Evolutionary conservation across 306 rosid genomes (phyloP), one percentile per base, ranked within the genome.

Genomic region (Cercis canadensis): DNA sequence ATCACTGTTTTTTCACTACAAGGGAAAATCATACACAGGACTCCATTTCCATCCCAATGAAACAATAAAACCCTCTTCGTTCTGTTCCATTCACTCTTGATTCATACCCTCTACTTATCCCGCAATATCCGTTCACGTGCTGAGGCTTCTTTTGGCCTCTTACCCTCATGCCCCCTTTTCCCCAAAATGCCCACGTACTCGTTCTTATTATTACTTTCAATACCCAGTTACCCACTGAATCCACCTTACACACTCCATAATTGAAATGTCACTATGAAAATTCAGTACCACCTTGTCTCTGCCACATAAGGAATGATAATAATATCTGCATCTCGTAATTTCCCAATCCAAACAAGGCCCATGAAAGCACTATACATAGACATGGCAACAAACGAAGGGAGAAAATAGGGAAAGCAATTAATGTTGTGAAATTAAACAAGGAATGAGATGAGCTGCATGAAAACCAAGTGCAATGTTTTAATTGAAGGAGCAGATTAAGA

Each of bases 61-160:
- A 24, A 24, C 29, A 24, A 24, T 24, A 1, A 24, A 24, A 24
- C 29, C 29, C 29, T 24, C 50, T 44, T 44, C 50, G 2, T 24
- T 2, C 37, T 71, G 18, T 59, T 19, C 39, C 11, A 50, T 13
- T 21, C 16, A 15, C 44, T 49, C 3, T 37, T 37, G 70, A 51
- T 63, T 52, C 69, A 37, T 24, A 24, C 29, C 69, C 51, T 79
- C 4, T 62, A 78, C 82, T 82, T 73, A 87, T 87, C 78, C 89
- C 82, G 79, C 81, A 57, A 75, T 67, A 84, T 86, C 88, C 87
- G 86, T 75, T 88, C 95, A 80, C 85, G 82, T 78, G 92, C 55
- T 32, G 11, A 31, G 36, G 18, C 15, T 11, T 3, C 34, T 65
- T 59, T 81, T 81, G 70, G 80, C 52, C 53, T 53, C 44, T 63